phyloP scores from a whole-genome alignment of 129 eudicot genomes.

The carrot (Daucus carota) region DNA sequence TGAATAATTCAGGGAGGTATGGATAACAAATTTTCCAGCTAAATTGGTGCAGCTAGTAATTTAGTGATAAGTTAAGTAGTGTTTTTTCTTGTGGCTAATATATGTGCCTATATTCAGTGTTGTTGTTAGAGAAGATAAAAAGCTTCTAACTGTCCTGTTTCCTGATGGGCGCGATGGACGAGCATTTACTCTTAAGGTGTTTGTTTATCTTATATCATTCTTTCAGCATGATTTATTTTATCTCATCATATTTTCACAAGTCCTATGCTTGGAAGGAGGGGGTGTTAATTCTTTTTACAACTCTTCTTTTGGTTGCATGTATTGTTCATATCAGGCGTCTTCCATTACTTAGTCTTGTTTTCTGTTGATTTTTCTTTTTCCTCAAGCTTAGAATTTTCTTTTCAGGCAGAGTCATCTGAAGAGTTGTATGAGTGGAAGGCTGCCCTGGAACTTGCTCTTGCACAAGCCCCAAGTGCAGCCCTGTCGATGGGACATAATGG shows the following conservation, averaged over 20 bases:
- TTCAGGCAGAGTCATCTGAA: constrained; percentile 86
- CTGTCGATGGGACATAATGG: constrained; percentile 93
- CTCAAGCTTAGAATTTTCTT: not conserved
- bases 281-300: not conserved
- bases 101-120: constrained; percentile 44
- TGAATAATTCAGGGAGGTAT: constrained; percentile 97
- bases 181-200: constrained; percentile 91
- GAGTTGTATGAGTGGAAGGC: constrained; percentile 84
- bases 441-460: constrained; percentile 69
- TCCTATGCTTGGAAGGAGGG: not conserved
- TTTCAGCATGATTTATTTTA: not conserved
- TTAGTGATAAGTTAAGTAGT: not conserved
- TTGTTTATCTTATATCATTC: not conserved
- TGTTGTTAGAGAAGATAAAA: constrained; percentile 94
- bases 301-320: not conserved
- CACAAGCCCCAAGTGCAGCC: constrained; percentile 83
- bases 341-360: not conserved
- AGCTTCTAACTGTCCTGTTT: constrained; percentile 78
- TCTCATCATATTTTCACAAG: not conserved
- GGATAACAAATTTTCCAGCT: not conserved
- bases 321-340: too few relatives aligned
- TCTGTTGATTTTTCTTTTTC: constrained; percentile 2
- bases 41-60: not conserved
- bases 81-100: constrained; percentile 12
- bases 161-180: constrained; percentile 99